Conservation (phyloP, 345 rosid genomes). For the Cardiospermum halicacabum region DNA sequence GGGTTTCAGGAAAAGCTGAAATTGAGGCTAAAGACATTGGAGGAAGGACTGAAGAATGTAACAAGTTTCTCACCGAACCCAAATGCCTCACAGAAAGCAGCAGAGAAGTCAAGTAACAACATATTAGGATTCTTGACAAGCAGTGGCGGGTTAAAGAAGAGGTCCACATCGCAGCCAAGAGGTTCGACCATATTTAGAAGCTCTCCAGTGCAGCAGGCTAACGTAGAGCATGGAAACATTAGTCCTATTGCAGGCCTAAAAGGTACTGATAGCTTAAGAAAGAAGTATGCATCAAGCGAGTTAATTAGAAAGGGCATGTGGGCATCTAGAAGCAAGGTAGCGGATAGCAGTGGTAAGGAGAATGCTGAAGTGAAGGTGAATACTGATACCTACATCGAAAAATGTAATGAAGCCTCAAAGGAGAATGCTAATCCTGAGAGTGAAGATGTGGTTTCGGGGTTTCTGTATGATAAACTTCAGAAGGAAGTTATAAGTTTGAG, state of each 20-base stretch:
- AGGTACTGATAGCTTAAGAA: conserved; percentile 25
- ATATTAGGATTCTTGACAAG: conserved; percentile 66
- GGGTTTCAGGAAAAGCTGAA: conserved; percentile 66
- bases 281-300: conserved; percentile 29
- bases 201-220: conserved; percentile 41
- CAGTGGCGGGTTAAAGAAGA: conserved; percentile 54
- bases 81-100: conserved; percentile 36
- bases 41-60: conserved; percentile 54
- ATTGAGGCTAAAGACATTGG: conserved; percentile 71
- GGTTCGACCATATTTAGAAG: conserved; percentile 37
- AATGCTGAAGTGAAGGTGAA: conserved; percentile 38
- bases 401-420: conserved; percentile 28
- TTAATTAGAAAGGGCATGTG: conserved; percentile 37
- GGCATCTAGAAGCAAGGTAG: conserved; percentile 50
- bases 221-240: conserved; percentile 20
- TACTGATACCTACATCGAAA: conserved; percentile 11
- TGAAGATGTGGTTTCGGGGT: conserved; percentile 74
- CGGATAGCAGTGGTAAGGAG: conserved; percentile 60
- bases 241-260: conserved; percentile 13
- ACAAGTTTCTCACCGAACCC: conserved; percentile 26
- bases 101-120: conserved; percentile 52
- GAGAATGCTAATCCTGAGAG: conserved; percentile 17
- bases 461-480: conserved; percentile 82
- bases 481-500: conserved; percentile 71
- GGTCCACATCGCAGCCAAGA: conserved; percentile 67